phyloP scores from a whole-genome alignment of 1,284 basidiomycete species.

The Grifola frondosa region DNA sequence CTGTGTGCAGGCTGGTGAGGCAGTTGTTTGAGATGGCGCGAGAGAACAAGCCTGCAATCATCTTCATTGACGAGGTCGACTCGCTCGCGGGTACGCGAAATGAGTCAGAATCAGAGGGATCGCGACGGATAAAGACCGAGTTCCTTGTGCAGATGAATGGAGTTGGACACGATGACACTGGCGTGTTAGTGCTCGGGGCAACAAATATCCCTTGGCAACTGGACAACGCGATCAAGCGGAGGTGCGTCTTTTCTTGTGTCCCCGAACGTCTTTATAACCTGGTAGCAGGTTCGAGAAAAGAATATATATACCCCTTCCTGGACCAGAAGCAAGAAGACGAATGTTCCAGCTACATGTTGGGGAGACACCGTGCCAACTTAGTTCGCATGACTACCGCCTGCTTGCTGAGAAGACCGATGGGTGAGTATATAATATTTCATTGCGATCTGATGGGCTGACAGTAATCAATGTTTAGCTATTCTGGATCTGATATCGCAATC shows the following conservation, averaged over 20 bases:
- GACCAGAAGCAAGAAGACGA: constrained; percentile 86
- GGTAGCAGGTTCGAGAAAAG: constrained; percentile 88
- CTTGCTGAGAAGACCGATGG: constrained; percentile 90
- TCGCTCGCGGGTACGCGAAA: constrained; percentile 93
- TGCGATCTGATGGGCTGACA: constrained; percentile 3
- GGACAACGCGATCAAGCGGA: constrained; percentile 96
- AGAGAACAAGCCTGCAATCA: constrained; percentile 95
- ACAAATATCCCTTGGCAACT: constrained; percentile 99
- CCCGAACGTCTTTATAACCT: constrained; percentile 1
- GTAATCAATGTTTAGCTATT: constrained; percentile 54
- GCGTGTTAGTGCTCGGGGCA: constrained; percentile 97
- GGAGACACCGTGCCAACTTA: constrained; percentile 85
- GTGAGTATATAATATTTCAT: constrained; percentile 34
- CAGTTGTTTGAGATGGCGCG: constrained; percentile 96
- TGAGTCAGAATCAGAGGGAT: constrained; percentile 96
- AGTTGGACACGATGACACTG: constrained; percentile 96
- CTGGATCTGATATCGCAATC: constrained; percentile 94
- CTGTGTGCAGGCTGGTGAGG: constrained; percentile 76
- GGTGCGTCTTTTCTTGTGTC: constrained; percentile 44
- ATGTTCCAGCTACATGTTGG: constrained; percentile 99
- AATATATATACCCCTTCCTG: constrained; percentile 97
- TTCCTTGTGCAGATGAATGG: constrained; percentile 99
- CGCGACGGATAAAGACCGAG: constrained; percentile 96
- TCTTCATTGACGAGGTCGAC: constrained; percentile 99
- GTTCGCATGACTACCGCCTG: constrained; percentile 76